These are phyloP conservation scores for Beauveria sp. DNA, from an alignment of 2,329 filamentous ascomycete genomes.

Conservation along the genomic window DNA sequence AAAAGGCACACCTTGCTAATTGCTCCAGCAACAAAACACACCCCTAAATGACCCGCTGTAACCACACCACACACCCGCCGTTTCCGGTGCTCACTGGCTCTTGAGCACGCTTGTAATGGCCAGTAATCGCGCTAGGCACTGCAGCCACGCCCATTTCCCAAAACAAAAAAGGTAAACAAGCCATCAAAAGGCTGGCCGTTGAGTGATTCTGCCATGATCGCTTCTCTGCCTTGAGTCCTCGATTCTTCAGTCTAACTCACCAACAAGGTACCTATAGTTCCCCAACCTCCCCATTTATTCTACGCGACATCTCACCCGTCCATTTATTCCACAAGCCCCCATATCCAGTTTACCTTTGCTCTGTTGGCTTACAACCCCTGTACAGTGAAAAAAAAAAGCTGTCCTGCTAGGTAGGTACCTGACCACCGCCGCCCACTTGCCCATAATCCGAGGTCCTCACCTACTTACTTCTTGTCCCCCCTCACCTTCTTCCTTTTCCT, in stretches of 20 bases:
- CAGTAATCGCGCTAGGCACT: neutral
- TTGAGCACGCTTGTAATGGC: no score
- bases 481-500: neutral
- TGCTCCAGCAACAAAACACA: neutral
- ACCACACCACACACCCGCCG: neutral
- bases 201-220: no score
- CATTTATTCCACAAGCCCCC: no score
- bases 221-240: no score
- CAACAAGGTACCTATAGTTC: no score
- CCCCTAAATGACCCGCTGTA: slow-evolving; percentile 1
- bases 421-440: slow-evolving; percentile 4
- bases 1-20: neutral
- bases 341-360: no score
- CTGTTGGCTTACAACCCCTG: neutral
- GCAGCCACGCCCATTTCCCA: slow-evolving; percentile 8
- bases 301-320: no score
- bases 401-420: neutral
- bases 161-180: slow-evolving; percentile 12
- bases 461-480: neutral
- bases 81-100: neutral
- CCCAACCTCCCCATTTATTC: no score
- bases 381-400: neutral
- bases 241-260: neutral
- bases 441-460: slow-evolving; percentile 2
- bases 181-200: no score